A percentile compares a stretch with the other conserved stretches of the same genome.
Conservation (phyloP, 345 rosid genomes). For the Sonneratia alba region DNA sequence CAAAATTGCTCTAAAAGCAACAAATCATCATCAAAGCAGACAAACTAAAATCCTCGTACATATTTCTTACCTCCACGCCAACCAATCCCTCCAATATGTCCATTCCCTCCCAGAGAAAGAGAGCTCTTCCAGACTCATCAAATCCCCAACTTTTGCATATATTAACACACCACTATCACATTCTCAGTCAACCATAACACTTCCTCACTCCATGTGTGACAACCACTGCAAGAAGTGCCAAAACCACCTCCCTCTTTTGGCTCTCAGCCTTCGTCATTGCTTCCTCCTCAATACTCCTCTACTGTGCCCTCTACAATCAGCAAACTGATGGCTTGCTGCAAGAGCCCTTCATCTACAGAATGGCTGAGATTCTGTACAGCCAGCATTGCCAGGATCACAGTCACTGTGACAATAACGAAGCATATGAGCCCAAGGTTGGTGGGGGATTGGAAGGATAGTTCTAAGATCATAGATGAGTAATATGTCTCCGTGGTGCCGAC, state of each 20-base stretch:
- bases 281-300: conserved; percentile 20
- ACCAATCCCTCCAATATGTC: conserved; percentile 1
- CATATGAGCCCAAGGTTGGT: neutral
- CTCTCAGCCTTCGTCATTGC: conserved; percentile 27
- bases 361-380: neutral
- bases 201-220: neutral
- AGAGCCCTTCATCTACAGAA: neutral
- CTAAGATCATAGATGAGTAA: conserved; percentile 13
- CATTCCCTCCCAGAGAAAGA: neutral
- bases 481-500: conserved; percentile 38
- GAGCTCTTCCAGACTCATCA: no score
- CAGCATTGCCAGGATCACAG: neutral
- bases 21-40: neutral
- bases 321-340: neutral
- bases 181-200: conserved; percentile 7
- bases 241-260: conserved; percentile 23
- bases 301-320: conserved; percentile 14
- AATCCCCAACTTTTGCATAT: neutral
- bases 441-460: conserved; percentile 32
- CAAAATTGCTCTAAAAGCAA: conserved; percentile 4
- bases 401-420: neutral
- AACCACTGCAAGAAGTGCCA: conserved; percentile 17
- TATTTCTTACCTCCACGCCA: conserved; percentile 40
- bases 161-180: neutral
- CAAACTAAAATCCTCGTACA: conserved; percentile 3